A percentile compares a stretch with the other conserved stretches of the same genome.
Conservation (phyloP, 148 eudicot genomes). For the Dysphania ambrosioides region DNA sequence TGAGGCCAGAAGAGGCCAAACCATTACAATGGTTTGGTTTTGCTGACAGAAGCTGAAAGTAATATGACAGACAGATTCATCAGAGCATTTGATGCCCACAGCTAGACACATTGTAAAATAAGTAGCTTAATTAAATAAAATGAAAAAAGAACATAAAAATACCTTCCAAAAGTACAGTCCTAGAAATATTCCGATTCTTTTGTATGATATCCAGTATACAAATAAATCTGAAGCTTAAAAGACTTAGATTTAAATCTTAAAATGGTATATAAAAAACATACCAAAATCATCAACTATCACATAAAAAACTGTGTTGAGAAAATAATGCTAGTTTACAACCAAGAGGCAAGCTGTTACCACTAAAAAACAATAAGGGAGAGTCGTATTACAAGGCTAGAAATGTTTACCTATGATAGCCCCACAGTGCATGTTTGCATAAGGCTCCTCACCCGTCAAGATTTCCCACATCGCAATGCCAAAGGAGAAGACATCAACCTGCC, state of each 20-base stretch:
- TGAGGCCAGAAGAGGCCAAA: background rate
- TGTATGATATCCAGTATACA: background rate
- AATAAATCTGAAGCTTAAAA: background rate
- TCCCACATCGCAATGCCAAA: conserved; percentile 95
- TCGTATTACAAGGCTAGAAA: background rate
- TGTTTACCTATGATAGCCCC: conserved; percentile 88
- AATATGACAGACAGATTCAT: background rate
- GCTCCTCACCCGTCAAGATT: conserved; percentile 89
- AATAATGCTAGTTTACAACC: background rate
- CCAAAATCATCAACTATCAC: background rate
- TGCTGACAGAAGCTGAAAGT: background rate
- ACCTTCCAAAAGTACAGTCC: too few species aligned
- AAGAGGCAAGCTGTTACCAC: background rate
- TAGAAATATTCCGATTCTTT: background rate
- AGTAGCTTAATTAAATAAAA: background rate
- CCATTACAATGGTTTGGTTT: background rate
- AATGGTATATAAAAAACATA: background rate
- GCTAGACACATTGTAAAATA: background rate
- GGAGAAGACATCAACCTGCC: conserved; percentile 95
- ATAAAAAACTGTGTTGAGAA: background rate
- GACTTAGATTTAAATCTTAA: background rate
- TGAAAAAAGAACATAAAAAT: background rate
- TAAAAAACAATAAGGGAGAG: background rate
- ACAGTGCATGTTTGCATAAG: conserved; percentile 92
- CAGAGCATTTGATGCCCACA: background rate